A percentile compares a stretch with the other conserved stretches of the same genome.
These are phyloP conservation scores for Sarcomyxa edulis DNA, from an alignment of 768 basidiomycete species.

Conservation along the genomic window DNA sequence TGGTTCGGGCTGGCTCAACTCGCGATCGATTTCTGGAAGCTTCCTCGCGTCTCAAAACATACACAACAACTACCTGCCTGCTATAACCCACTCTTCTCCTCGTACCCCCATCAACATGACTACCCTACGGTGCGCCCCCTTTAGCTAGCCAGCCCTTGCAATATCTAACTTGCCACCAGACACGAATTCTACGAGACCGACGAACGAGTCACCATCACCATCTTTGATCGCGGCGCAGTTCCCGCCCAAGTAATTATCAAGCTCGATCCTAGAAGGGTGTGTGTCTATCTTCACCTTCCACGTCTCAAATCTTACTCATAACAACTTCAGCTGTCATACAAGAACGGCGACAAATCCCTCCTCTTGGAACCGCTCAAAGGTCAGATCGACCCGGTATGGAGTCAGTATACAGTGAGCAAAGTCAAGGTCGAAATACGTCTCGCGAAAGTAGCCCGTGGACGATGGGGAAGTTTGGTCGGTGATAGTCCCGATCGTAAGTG, in stretches of 20 bases:
- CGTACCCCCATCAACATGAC: slow-evolving; percentile 27
- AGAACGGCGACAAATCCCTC: slow-evolving; percentile 66
- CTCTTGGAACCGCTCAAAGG: slow-evolving; percentile 77
- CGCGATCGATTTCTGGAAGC: slow-evolving; percentile 8
- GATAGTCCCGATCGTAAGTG: slow-evolving; percentile 72
- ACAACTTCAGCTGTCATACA: slow-evolving; percentile 46
- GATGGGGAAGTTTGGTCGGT: slow-evolving; percentile 76
- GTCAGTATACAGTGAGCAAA: slow-evolving; percentile 67
- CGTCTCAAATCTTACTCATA: slow-evolving; percentile 1
- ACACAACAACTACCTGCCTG: no score
- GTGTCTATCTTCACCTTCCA: slow-evolving; percentile 6
- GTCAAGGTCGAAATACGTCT: slow-evolving; percentile 88
- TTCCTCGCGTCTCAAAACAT: slow-evolving; percentile 5
- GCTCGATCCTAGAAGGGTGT: slow-evolving; percentile 63
- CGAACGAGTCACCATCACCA: slow-evolving; percentile 62
- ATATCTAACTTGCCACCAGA: slow-evolving; percentile 27
- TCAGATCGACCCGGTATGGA: slow-evolving; percentile 62
- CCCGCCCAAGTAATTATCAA: slow-evolving; percentile 53
- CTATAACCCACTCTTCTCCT: no score
- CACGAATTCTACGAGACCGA: slow-evolving; percentile 90
- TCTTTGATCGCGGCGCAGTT: slow-evolving; percentile 78
- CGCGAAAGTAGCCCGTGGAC: slow-evolving; percentile 54
- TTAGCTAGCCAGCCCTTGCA: background rate
- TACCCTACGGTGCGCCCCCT: slow-evolving; percentile 25
- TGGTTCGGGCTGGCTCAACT: no score